Evolutionary conservation across 202 grass and related monocot genomes (phyloP), one percentile per base, ranked within the genome.

Genomic region (Tripidium arundinaceum): DNA sequence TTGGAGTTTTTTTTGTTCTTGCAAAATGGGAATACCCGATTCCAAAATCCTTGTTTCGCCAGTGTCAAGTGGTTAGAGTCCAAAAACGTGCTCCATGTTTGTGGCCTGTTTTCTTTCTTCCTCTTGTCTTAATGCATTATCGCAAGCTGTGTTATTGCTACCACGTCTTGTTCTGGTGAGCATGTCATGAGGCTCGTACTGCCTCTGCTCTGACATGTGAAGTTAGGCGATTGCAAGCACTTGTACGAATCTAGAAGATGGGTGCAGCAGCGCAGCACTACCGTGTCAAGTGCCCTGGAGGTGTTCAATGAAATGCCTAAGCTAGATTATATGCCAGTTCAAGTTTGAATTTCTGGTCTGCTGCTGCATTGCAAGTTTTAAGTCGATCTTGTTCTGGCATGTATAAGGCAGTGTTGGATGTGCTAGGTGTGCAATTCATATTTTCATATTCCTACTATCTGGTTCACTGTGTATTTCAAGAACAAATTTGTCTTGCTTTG

Each of bases 231-330:
- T 24, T 16, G 47, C 47, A 52, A 52, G 7, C 6, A 6, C 16
- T n/a, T 52, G 18, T 54, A 21, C 7, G 47, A 54, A 54, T 54
- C 49, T n/a, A 21, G 49, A 21, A 54, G 49, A 54, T 54, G 49
- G 7, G 49, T 21, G 49, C 49, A 54, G 49, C 49, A 54, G 49
- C 21, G 49, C 49, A 54, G 49, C 49, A 21, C 19, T 21, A 21
- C 19, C 2, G 7, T 54, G n/a, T 60, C 5, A 8, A 54, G 25
- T 80, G 18, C 4, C 55, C 31, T 19, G 65, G 5, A 54, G 26
- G 18, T 76, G 81, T 80, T 74, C 72, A 70, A 80, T 55, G 31
- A 76, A 88, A 84, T 88, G 76, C 76, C 62, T 34, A 50, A 8
- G 4, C 75, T 10, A 25, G 6, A 40, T 38, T 31, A 79, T 14